phyloP scores from a whole-genome alignment of 2,329 filamentous ascomycete genomes.

The Cercospora zeae-maydis region DNA sequence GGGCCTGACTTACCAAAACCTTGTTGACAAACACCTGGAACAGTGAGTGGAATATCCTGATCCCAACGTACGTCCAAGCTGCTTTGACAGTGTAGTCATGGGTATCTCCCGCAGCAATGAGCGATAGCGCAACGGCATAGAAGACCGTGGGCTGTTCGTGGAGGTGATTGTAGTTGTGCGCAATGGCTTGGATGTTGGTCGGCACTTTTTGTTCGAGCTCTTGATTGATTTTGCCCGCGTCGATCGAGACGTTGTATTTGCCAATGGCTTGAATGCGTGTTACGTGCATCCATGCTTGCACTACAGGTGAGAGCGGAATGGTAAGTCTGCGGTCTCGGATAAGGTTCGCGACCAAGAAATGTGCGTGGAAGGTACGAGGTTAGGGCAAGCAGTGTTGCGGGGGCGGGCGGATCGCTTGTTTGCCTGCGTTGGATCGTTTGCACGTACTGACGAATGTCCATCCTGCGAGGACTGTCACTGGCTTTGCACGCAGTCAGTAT shows the following conservation, averaged over 20 bases:
- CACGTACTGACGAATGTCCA: conserved; percentile 4
- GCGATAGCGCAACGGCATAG: conserved; percentile 40
- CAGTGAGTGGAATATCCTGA: conserved; percentile 41
- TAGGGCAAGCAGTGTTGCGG: neutral
- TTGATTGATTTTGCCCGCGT: conserved; percentile 2
- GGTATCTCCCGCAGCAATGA: conserved; percentile 33
- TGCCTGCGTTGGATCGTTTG: neutral
- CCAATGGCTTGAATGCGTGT: conserved; percentile 6
- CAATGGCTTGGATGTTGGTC: conserved; percentile 5
- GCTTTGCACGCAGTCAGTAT: neutral
- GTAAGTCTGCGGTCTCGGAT: neutral
- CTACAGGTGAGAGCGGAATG: neutral
- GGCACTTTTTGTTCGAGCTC: conserved; percentile 11
- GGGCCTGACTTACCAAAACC: conserved; percentile 28
- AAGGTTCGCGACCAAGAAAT: neutral
- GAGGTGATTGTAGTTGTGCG: conserved; percentile 24
- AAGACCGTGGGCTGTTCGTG: conserved; percentile 37
- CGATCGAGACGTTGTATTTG: conserved; percentile 10
- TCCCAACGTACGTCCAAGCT: conserved; percentile 45
- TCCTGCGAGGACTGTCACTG: conserved; percentile 1
- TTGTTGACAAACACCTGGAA: conserved; percentile 40
- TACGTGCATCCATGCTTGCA: conserved; percentile 7
- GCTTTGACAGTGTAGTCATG: conserved; percentile 26
- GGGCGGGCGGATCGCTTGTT: neutral
- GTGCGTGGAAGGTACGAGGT: neutral